Percentiles rank a stretch among this genome's conserved stretches.
phyloP scores from a whole-genome alignment of 2,329 filamentous ascomycete species.

The Chaetomiaceae sp. region DNA sequence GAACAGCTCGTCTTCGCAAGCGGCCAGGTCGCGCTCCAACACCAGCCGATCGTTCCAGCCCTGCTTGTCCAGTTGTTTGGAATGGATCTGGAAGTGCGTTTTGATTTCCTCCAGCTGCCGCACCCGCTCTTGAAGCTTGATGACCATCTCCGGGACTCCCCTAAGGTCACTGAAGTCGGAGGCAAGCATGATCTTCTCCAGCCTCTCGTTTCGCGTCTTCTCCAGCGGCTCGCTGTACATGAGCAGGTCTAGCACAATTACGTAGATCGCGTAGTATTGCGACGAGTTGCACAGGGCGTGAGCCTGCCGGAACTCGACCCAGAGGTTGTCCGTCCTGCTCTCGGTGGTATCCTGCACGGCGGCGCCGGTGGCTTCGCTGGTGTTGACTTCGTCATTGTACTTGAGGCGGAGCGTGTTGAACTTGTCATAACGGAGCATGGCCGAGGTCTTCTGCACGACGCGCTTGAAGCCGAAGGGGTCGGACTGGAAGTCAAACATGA shows the following conservation, averaged over 20 bases:
- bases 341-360: conserved; percentile 55
- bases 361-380: conserved; percentile 46
- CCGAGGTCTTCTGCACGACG: conserved; percentile 94
- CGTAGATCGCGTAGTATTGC: conserved; percentile 97
- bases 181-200: conserved; percentile 98
- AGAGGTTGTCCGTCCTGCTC: conserved; percentile 88
- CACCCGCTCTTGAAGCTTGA: conserved; percentile 84
- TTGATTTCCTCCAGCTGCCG: conserved; percentile 95
- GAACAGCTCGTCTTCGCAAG: conserved; percentile 94
- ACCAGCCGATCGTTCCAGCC: conserved; percentile 86
- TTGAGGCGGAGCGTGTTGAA: conserved; percentile 96
- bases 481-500: conserved; percentile 93
- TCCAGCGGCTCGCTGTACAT: conserved; percentile 95
- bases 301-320: conserved; percentile 92
- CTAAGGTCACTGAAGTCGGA: conserved; percentile 97
- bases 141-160: conserved; percentile 88
- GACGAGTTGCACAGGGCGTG: conserved; percentile 93
- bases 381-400: conserved; percentile 88
- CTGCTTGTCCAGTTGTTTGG: conserved; percentile 75
- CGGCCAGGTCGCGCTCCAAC: conserved; percentile 83
- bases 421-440: conserved; percentile 91
- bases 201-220: conserved; percentile 89
- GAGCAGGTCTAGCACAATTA: conserved; percentile 91
- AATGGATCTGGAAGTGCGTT: conserved; percentile 88
- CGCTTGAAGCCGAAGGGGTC: conserved; percentile 97